A percentile compares a stretch with the other conserved stretches of the same genome.
phyloP scores from a whole-genome alignment of 768 basidiomycete genomes.

The Epithele typhae region DNA sequence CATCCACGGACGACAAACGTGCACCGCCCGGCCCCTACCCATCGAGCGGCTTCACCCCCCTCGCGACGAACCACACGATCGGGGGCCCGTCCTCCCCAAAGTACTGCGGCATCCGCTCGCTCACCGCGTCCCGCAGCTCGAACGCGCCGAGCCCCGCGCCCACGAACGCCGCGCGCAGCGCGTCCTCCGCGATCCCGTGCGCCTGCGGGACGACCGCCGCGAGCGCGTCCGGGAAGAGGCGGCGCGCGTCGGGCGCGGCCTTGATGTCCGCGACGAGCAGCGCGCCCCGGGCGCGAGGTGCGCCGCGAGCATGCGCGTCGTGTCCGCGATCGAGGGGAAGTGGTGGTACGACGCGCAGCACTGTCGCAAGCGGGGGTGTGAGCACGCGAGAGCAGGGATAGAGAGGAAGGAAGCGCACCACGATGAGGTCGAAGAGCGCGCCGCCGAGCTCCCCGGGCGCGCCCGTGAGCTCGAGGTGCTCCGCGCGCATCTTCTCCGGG shows the following conservation, averaged over 20 bases:
- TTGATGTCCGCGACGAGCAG: conserved; percentile 57
- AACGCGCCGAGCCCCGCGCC: conserved; percentile 41
- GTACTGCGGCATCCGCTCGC: conserved; percentile 22
- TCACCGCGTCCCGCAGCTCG: conserved; percentile 36
- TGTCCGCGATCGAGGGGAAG: conserved; percentile 43
- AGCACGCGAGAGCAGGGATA: neutral
- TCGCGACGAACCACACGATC: conserved; percentile 50
- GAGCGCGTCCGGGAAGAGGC: conserved; percentile 34
- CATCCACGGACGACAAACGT: too few species aligned
- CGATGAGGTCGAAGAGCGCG: conserved; percentile 61
- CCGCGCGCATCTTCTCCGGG: conserved; percentile 63
- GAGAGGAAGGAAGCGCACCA: conserved; percentile 41
- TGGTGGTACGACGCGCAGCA: conserved; percentile 66
- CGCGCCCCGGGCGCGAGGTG: conserved; percentile 60
- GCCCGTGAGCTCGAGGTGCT: conserved; percentile 52
- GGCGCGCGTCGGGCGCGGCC: conserved; percentile 23
- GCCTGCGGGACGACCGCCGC: conserved; percentile 49
- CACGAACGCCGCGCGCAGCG: conserved; percentile 48
- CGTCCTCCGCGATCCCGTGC: conserved; percentile 47
- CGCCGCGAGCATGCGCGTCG: conserved; percentile 45
- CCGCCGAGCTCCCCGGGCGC: conserved; percentile 45
- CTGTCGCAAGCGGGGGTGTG: conserved; percentile 28
- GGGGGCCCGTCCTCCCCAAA: conserved; percentile 23
- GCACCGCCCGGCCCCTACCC: too few species aligned
- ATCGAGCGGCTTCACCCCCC: conserved; percentile 9